Evolutionary conservation across 2,329 filamentous ascomycete genomes (phyloP).

Genomic region (Trichophyton benhamiae): DNA sequence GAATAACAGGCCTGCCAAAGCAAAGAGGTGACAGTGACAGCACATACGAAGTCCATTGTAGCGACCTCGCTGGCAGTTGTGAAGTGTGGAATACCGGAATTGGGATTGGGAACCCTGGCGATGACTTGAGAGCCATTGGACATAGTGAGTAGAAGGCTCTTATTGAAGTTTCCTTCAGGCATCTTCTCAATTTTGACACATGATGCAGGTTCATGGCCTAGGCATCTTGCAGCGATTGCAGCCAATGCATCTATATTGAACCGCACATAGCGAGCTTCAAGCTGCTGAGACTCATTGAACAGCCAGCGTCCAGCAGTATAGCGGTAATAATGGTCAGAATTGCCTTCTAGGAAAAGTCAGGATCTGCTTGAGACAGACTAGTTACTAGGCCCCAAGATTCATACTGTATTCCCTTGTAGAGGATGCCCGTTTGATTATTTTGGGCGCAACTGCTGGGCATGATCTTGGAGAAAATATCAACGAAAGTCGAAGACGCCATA

Average conservation of each 20-base stretch:
- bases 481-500: too few relatives aligned
- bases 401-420: too few relatives aligned
- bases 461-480: too few relatives aligned
- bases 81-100: conserved; percentile 15
- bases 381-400: too few relatives aligned
- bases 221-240: conserved; percentile 15
- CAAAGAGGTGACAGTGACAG: not conserved
- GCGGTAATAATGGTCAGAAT: conserved; percentile 7
- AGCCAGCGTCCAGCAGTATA: conserved; percentile 25
- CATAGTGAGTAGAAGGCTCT: conserved; percentile 28
- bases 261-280: conserved; percentile 19
- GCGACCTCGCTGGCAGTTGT: conserved; percentile 18
- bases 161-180: conserved; percentile 23
- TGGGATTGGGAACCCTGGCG: conserved; percentile 21
- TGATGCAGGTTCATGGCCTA: conserved; percentile 16
- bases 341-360: too few relatives aligned
- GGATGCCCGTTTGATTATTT: too few relatives aligned
- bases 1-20: conserved; percentile 2
- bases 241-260: conserved; percentile 26
- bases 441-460: too few relatives aligned
- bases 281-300: conserved; percentile 23
- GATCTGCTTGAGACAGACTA: too few relatives aligned
- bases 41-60: conserved; percentile 19
- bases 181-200: conserved; percentile 22
- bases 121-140: conserved; percentile 20